Evolutionary conservation across 2,329 filamentous ascomycete species (phyloP).

Genomic region (Periconia sp.): DNA sequence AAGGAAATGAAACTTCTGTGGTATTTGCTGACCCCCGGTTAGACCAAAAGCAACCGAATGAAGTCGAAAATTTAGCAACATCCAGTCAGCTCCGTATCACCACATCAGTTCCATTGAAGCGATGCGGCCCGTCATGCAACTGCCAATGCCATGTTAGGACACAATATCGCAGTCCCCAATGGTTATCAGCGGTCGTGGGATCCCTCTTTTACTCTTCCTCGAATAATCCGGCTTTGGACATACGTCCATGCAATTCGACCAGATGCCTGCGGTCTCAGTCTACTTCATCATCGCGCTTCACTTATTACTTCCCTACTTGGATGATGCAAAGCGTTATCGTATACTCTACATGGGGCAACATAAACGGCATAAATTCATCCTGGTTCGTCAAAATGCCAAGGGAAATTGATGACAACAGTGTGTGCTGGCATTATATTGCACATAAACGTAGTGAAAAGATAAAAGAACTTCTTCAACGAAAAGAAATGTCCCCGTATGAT

Average conservation of each 20-base stretch:
- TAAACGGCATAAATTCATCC: conserved; percentile 1
- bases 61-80: background rate
- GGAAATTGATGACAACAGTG: background rate
- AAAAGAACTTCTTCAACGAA: background rate
- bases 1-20: background rate
- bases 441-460: background rate
- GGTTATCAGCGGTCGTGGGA: conserved; percentile 1
- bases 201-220: conserved; percentile 4
- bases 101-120: background rate
- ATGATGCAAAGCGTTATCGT: conserved; percentile 1
- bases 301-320: conserved; percentile 6
- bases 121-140: background rate
- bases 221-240: background rate
- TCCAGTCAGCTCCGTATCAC: conserved; percentile 1
- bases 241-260: background rate
- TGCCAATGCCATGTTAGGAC: conserved; percentile 5
- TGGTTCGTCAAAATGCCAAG: conserved; percentile 4
- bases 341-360: background rate
- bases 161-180: background rate
- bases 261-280: background rate
- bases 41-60: background rate
- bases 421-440: background rate
- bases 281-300: background rate
- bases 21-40: background rate
- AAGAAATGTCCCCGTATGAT: conserved; percentile 1